Percentiles rank a stretch among this genome's conserved stretches.
These are phyloP conservation scores for Sporothrix brasiliensis DNA, from an alignment of 2,329 filamentous ascomycete species.

Conservation along the genomic window DNA sequence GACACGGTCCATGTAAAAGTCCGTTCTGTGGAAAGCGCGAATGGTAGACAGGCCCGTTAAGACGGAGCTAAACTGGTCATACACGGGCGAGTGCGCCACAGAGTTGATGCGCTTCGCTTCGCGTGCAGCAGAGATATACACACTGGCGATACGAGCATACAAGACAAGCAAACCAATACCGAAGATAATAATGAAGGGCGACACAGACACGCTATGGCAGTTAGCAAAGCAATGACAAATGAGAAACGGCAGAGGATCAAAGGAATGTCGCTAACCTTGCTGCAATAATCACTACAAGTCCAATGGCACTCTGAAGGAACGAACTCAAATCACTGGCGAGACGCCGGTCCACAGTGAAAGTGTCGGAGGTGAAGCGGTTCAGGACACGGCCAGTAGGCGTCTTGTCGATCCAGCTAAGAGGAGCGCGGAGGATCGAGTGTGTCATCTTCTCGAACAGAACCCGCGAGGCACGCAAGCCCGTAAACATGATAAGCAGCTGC, in stretches of 20 bases:
- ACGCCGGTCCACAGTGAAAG: slow-evolving; percentile 45
- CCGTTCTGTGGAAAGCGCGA: slow-evolving; percentile 46
- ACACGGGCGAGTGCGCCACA: slow-evolving; percentile 48
- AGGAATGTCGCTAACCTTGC: slow-evolving; percentile 40
- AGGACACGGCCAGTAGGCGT: slow-evolving; percentile 48
- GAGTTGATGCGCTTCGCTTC: slow-evolving; percentile 49
- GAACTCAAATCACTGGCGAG: slow-evolving; percentile 41
- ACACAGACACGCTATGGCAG: slow-evolving; percentile 41
- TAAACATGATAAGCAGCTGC: slow-evolving; percentile 40
- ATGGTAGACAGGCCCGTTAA: slow-evolving; percentile 49
- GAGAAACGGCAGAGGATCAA: background rate
- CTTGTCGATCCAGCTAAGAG: slow-evolving; percentile 48
- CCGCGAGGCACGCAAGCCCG: slow-evolving; percentile 42
- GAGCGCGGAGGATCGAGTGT: slow-evolving; percentile 46
- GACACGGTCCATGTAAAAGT: slow-evolving; percentile 46
- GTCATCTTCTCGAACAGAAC: slow-evolving; percentile 44
- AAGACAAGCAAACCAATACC: slow-evolving; percentile 44
- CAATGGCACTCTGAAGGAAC: slow-evolving; percentile 41
- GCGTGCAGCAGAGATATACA: slow-evolving; percentile 46
- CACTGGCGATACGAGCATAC: slow-evolving; percentile 43
- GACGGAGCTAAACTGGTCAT: slow-evolving; percentile 48
- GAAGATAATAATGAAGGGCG: slow-evolving; percentile 44
- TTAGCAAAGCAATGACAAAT: background rate
- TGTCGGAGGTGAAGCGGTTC: slow-evolving; percentile 50
- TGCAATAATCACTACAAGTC: slow-evolving; percentile 44